These are phyloP conservation scores for Oryza coarctata DNA, from an alignment of 176 grass and related monocot species.

Conservation along the genomic window DNA sequence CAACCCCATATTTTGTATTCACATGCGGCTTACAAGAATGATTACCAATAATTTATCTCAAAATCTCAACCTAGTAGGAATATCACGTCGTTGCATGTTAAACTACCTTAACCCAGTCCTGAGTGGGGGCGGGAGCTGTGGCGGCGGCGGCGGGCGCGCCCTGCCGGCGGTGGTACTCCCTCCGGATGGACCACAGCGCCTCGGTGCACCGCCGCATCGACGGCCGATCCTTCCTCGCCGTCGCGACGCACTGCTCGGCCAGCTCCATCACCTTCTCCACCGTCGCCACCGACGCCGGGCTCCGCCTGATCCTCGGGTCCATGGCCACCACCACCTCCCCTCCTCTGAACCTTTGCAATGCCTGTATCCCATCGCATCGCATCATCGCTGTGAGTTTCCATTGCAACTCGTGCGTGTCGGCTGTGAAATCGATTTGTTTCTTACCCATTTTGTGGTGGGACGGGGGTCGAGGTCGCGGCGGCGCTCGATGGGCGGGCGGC, in stretches of 20 bases:
- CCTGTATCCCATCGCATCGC: slow-evolving; percentile 34
- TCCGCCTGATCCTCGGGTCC: slow-evolving; percentile 62
- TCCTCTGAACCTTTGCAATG: slow-evolving; percentile 45
- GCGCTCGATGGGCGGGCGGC: slow-evolving; percentile 57
- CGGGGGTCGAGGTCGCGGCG: slow-evolving; percentile 34
- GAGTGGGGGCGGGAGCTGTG: not conserved
- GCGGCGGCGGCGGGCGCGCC: not conserved
- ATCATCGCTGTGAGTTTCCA: not conserved
- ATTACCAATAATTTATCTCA: too few relatives aligned
- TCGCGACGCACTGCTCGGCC: slow-evolving; percentile 50
- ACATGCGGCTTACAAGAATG: not conserved
- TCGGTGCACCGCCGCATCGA: slow-evolving; percentile 58
- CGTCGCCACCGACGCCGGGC: slow-evolving; percentile 39
- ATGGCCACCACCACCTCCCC: slow-evolving; percentile 61
- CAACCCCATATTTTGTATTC: not conserved
- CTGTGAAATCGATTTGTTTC: not conserved
- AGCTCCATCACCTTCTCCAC: slow-evolving; percentile 49
- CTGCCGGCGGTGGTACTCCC: slow-evolving; percentile 44
- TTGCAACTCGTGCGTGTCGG: not conserved
- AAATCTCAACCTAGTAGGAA: not conserved
- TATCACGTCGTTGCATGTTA: not conserved
- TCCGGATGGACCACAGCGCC: slow-evolving; percentile 51
- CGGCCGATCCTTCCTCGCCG: slow-evolving; percentile 46
- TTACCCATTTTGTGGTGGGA: slow-evolving; percentile 66
- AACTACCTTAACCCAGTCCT: slow-evolving; percentile 12